These are phyloP conservation scores for Geosiphon pyriformis DNA, from an alignment of 192 early-diverging fungal species.

Conservation along the genomic window DNA sequence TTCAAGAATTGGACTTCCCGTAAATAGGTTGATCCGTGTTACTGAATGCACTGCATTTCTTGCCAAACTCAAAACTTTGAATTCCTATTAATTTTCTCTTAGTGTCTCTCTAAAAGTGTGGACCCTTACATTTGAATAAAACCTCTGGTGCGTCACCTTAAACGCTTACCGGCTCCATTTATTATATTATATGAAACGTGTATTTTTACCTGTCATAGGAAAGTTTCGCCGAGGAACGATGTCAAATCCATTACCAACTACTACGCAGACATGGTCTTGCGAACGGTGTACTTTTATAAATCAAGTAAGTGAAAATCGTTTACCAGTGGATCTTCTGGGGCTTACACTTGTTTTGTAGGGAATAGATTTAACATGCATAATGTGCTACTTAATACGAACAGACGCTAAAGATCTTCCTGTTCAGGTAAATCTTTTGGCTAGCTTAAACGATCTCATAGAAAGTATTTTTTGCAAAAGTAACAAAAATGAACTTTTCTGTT, in stretches of 20 bases:
- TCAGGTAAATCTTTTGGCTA: slow-evolving; percentile 12
- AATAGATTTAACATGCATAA: slow-evolving; percentile 16
- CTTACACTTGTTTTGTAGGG: neutral
- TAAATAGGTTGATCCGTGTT: no score
- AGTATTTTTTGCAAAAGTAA: neutral
- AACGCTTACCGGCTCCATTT: no score
- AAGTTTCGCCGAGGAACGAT: no score
- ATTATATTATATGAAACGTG: no score
- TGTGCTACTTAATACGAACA: slow-evolving; percentile 15
- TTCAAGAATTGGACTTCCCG: no score
- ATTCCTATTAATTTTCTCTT: no score
- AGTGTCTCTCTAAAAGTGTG: no score
- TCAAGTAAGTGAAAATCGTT: neutral
- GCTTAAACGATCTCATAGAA: neutral
- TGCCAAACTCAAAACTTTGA: no score
- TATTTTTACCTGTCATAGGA: no score
- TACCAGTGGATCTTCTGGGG: neutral
- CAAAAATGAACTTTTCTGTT: neutral
- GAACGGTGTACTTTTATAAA: slow-evolving; percentile 17
- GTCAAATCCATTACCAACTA: neutral
- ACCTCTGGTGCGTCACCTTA: no score
- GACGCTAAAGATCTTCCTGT: slow-evolving; percentile 25
- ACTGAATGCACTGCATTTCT: no score
- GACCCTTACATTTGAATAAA: no score
- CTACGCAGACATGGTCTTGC: neutral